Evolutionary conservation across 805 yeast genomes (phyloP), one percentile per base, ranked within the genome.

Genomic region (Saccharomycopsis babjevae): DNA sequence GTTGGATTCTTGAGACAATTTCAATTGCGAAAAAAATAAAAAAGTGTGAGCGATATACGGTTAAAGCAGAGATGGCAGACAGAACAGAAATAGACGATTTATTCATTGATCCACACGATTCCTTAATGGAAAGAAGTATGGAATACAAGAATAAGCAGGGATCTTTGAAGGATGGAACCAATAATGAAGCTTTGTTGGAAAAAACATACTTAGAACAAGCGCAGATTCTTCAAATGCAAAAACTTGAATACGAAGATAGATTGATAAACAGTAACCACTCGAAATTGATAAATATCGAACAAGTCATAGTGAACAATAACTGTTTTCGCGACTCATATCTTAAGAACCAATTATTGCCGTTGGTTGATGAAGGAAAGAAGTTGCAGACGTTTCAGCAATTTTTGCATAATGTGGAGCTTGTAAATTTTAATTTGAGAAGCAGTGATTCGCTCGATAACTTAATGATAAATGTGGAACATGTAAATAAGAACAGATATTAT

Each of bases 291-390:
- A 50, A 54, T 25, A 50, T 63, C 10, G 42, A 57, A n/a, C 63
- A 63, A 25, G 62, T 63, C 6, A 32, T 57, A 4, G 64, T 61
- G 16, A 61, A 56, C 42, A 46, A 57, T 6, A 50, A 57, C 10
- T 40, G 34, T n/a, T 61, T 46, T 36, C 42, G 66, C 15, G 60
- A 50, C 11, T 13, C 56, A 6, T 64, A 62, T 39, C 55, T 64
- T 11, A 52, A 39, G 2, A 39, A 50, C 25, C 66, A 64, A 34
- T 36, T 64, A n/a, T 18, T 36, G 34, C 66, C 66, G n/a, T 50
- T 64, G 38, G n/a, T 60, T 3, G 20, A 50, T 3, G 38, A 43
- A 25, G 38, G 43, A 10, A 13, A 55, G n/a, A 20, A 39, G n/a
- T 25, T 39, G 15, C n/a, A 56, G 20, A 55, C 42, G 6, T 28